Percentiles rank a stretch among this genome's conserved stretches.
Evolutionary conservation across 164 flowering plant species (phyloP).

Genomic region (Umbilicus rupestris): DNA sequence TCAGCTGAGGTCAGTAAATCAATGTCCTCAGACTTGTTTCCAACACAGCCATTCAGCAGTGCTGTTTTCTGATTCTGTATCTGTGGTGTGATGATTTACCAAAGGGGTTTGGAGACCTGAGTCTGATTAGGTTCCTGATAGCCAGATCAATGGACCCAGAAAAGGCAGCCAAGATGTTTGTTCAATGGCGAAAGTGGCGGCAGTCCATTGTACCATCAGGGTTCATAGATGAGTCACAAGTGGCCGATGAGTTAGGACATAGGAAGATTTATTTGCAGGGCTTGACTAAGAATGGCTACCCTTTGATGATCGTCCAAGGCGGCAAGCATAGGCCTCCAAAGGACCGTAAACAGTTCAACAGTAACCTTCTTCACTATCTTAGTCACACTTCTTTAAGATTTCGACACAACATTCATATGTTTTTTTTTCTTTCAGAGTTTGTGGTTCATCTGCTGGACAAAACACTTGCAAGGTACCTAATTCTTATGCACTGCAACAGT

Average conservation of each 20-base stretch:
- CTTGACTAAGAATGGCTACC: conserved; percentile 30
- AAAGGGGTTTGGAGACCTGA: conserved; percentile 30
- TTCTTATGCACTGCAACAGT: no score
- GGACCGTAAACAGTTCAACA: conserved; percentile 69
- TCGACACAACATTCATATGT: neutral
- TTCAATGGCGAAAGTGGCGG: conserved; percentile 79
- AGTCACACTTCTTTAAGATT: neutral
- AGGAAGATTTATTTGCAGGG: conserved; percentile 57
- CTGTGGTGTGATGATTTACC: neutral
- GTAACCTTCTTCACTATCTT: conserved; percentile 22
- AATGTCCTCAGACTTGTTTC: neutral
- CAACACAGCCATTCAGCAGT: no score
- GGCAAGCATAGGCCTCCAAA: conserved; percentile 52
- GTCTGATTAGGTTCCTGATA: conserved; percentile 60
- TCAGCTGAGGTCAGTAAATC: conserved; percentile 38
- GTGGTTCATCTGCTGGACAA: conserved; percentile 80
- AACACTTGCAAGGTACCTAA: conserved; percentile 60
- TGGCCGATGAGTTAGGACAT: conserved; percentile 40
- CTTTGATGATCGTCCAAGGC: conserved; percentile 43
- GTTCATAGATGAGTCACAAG: conserved; percentile 53
- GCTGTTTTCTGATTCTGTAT: neutral
- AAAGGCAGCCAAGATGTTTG: conserved; percentile 82
- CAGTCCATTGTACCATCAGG: conserved; percentile 47
- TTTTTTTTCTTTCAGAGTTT: conserved; percentile 45
- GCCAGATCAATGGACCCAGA: conserved; percentile 82